A percentile compares a stretch with the other conserved stretches of the same genome.
These are phyloP conservation scores for Lipomyces yamadae DNA, from an alignment of 805 yeast genomes.

Conservation along the genomic window DNA sequence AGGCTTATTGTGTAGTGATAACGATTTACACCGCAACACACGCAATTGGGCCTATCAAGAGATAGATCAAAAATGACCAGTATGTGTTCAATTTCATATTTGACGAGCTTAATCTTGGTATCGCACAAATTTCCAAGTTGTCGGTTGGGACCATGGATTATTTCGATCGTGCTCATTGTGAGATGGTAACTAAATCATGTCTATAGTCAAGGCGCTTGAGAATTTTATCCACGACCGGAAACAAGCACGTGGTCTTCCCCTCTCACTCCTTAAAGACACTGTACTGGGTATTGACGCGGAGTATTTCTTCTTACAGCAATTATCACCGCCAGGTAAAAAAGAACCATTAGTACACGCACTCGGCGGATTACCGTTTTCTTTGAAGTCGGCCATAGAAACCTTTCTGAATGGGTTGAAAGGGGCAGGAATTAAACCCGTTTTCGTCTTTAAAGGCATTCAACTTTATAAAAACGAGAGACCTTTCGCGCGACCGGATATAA, in stretches of 20 bases:
- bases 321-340: constrained; percentile 56
- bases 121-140: not conserved
- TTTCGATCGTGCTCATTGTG: not conserved
- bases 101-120: not conserved
- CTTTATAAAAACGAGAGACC: constrained; percentile 32
- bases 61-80: not conserved
- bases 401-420: constrained; percentile 67
- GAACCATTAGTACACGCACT: constrained; percentile 75
- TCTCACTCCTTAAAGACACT: constrained; percentile 67
- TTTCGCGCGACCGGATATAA: constrained; percentile 30
- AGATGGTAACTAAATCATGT: not conserved
- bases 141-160: not conserved
- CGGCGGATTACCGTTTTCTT: constrained; percentile 77
- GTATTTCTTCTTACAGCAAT: constrained; percentile 69
- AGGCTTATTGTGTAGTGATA: not conserved
- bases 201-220: constrained; percentile 27
- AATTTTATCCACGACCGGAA: constrained; percentile 66
- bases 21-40: not conserved
- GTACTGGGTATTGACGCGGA: constrained; percentile 83
- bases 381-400: constrained; percentile 59
- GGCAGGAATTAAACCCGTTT: constrained; percentile 73
- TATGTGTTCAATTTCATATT: not conserved
- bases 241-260: constrained; percentile 62
- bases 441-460: constrained; percentile 68
- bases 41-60: not conserved